These are phyloP conservation scores for Aureobasidium namibiae DNA, from an alignment of 2,329 filamentous ascomycete species.

Conservation along the genomic window DNA sequence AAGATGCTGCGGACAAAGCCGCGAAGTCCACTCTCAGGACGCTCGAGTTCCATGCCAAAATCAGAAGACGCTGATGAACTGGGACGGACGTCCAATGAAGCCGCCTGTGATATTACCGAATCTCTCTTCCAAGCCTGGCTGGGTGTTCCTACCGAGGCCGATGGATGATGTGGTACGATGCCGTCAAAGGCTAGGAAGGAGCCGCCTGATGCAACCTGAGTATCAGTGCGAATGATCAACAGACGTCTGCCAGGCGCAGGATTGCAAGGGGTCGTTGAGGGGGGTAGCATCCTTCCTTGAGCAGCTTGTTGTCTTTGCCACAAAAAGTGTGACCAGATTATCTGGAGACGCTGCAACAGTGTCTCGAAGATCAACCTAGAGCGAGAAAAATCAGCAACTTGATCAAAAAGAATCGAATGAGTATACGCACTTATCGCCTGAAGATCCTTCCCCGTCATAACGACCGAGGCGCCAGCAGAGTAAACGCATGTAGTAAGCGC, in stretches of 20 bases:
- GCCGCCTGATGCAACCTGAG: constrained; percentile 42
- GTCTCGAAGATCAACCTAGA: constrained; percentile 59
- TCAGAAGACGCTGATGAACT: constrained; percentile 21
- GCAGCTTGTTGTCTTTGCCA: constrained; percentile 64
- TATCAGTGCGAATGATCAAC: constrained; percentile 80
- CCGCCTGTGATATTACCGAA: constrained; percentile 22
- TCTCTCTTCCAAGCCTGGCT: constrained; percentile 26
- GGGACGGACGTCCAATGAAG: constrained; percentile 22
- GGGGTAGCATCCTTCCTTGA: constrained; percentile 42
- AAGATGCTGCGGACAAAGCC: constrained; percentile 29
- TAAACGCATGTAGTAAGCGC: constrained; percentile 84
- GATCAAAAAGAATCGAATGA: neutral
- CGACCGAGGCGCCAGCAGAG: constrained; percentile 83
- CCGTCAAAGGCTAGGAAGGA: constrained; percentile 58
- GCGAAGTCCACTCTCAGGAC: constrained; percentile 22
- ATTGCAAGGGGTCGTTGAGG: constrained; percentile 72
- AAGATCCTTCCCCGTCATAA: constrained; percentile 56
- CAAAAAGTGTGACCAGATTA: constrained; percentile 71
- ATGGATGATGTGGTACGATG: constrained; percentile 35
- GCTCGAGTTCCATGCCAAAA: constrained; percentile 20
- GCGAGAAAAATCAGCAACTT: neutral
- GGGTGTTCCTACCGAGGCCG: constrained; percentile 24
- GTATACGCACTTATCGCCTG: constrained; percentile 8
- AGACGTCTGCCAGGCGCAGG: constrained; percentile 80
- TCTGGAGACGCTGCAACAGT: constrained; percentile 59